Evolutionary conservation across 805 yeast genomes (phyloP).

Genomic region (Candida insectorum): DNA sequence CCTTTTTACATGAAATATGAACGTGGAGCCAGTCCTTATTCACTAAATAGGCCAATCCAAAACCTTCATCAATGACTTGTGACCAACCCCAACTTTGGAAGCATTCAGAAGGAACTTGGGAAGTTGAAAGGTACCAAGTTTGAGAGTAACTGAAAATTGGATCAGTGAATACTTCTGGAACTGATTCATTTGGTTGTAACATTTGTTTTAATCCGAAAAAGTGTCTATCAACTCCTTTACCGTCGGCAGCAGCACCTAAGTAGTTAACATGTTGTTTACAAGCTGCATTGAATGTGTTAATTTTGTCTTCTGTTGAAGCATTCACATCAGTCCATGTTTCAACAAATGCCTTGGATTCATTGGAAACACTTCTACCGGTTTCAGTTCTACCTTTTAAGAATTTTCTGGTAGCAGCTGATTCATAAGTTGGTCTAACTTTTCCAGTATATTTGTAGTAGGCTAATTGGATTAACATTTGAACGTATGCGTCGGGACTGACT

Average conservation of each 20-base stretch:
- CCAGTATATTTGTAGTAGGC: conserved; percentile 86
- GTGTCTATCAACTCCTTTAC: conserved; percentile 91
- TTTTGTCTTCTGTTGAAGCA: conserved; percentile 52
- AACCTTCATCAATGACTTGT: conserved; percentile 90
- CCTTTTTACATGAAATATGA: conserved; percentile 73
- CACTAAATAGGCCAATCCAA: conserved; percentile 91
- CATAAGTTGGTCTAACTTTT: conserved; percentile 84
- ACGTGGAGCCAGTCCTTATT: conserved; percentile 82
- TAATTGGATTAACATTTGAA: conserved; percentile 87
- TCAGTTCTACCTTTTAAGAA: conserved; percentile 91
- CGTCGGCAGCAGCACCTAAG: conserved; percentile 75
- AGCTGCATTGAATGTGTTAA: conserved; percentile 68
- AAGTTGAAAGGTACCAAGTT: conserved; percentile 84
- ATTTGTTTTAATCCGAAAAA: conserved; percentile 81
- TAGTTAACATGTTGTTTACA: conserved; percentile 70
- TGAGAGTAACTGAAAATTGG: conserved; percentile 73
- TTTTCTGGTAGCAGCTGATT: conserved; percentile 90
- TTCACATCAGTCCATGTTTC: conserved; percentile 63
- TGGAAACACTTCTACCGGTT: conserved; percentile 81
- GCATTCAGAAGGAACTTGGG: conserved; percentile 76
- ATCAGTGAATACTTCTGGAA: conserved; percentile 70
- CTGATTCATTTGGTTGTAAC: conserved; percentile 53
- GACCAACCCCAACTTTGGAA: conserved; percentile 96
- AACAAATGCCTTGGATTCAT: conserved; percentile 67
- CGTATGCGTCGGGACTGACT: conserved; percentile 88